Conservation (phyloP, 1,284 basidiomycete species). For the Pseudozyma pruni region DNA sequence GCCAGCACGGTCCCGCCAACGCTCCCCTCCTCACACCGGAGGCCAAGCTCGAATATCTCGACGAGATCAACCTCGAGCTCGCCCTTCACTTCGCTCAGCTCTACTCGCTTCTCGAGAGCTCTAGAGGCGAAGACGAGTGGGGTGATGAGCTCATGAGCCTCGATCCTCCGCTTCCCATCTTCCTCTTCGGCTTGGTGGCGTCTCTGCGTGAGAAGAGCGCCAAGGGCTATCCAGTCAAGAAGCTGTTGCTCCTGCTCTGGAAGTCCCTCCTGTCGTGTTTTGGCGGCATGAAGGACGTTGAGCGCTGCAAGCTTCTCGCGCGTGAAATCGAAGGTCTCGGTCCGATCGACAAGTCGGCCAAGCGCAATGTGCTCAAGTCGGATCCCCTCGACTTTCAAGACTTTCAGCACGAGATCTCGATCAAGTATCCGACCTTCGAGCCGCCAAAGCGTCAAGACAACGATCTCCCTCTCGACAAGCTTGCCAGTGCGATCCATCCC, state of each 20-base stretch:
- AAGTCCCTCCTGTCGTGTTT: slow-evolving; percentile 91
- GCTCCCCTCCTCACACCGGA: slow-evolving; percentile 60
- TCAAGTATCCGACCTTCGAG: slow-evolving; percentile 69
- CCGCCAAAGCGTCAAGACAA: slow-evolving; percentile 67
- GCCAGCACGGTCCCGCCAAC: slow-evolving; percentile 37
- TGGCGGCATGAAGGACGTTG: slow-evolving; percentile 88
- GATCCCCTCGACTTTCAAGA: slow-evolving; percentile 61
- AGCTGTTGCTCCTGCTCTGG: slow-evolving; percentile 93
- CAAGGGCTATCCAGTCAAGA: slow-evolving; percentile 74
- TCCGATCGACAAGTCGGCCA: slow-evolving; percentile 35
- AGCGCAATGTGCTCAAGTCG: slow-evolving; percentile 52
- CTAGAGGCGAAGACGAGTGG: slow-evolving; percentile 58
- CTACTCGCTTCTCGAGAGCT: slow-evolving; percentile 65
- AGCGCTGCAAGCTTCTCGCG: slow-evolving; percentile 83
- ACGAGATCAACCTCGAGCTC: slow-evolving; percentile 66
- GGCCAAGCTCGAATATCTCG: slow-evolving; percentile 63
- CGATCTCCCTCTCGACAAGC: slow-evolving; percentile 67
- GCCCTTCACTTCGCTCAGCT: slow-evolving; percentile 66
- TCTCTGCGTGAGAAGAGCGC: slow-evolving; percentile 91
- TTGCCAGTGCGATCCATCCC: slow-evolving; percentile 56
- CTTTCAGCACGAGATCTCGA: slow-evolving; percentile 62
- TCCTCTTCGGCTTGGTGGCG: slow-evolving; percentile 88
- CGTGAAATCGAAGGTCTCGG: slow-evolving; percentile 77
- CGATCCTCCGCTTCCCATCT: slow-evolving; percentile 91
- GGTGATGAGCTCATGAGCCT: slow-evolving; percentile 71